A percentile compares a stretch with the other conserved stretches of the same genome.
Conservation (phyloP, 345 rosid species). For the Trapa incisa region DNA sequence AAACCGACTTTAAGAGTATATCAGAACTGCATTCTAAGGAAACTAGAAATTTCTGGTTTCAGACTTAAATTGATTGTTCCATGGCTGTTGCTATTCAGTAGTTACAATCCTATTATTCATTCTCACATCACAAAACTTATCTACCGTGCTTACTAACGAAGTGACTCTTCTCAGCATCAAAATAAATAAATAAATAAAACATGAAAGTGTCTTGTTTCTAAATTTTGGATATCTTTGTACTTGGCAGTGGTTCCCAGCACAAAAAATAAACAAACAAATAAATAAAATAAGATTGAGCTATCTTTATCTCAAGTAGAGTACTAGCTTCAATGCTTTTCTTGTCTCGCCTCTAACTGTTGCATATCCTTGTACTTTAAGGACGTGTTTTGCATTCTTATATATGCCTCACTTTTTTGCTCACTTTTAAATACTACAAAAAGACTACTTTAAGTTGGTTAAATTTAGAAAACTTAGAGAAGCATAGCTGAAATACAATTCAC, state of each 20-base stretch:
- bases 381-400: too few relatives aligned
- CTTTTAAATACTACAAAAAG: too few relatives aligned
- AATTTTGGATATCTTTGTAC: background rate
- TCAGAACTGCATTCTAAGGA: background rate
- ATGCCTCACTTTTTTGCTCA: too few relatives aligned
- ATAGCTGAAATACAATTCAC: too few relatives aligned
- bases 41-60: background rate
- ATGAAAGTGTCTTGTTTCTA: background rate
- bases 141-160: background rate
- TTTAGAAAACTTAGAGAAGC: too few relatives aligned
- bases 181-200: too few relatives aligned
- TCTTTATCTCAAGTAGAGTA: background rate
- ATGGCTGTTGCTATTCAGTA: background rate
- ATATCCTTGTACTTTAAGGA: too few relatives aligned
- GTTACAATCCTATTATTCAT: background rate
- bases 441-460: too few relatives aligned
- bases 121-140: background rate
- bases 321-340: background rate
- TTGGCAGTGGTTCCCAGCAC: background rate
- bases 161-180: background rate
- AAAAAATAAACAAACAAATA: too few relatives aligned
- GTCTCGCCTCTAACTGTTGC: background rate
- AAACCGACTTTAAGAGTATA: background rate
- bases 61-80: background rate
- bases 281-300: too few relatives aligned